Evolutionary conservation across 2,329 filamentous ascomycete genomes (phyloP).

Genomic region (Paecilomyces formosus): DNA sequence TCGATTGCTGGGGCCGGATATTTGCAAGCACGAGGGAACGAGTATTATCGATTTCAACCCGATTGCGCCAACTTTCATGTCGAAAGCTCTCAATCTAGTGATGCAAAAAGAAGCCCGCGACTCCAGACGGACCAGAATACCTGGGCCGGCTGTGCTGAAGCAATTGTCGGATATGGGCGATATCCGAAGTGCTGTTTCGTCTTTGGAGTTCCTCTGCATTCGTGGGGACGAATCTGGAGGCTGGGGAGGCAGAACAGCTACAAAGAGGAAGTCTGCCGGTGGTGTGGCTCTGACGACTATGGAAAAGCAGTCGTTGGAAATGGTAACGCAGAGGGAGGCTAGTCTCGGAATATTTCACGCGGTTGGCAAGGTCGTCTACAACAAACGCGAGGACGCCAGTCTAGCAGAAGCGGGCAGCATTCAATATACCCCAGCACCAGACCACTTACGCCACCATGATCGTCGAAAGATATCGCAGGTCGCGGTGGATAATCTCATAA

Average conservation of each 20-base stretch:
- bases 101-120: slow-evolving; percentile 77
- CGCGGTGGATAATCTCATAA: slow-evolving; percentile 67
- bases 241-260: slow-evolving; percentile 66
- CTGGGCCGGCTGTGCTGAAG: slow-evolving; percentile 71
- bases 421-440: slow-evolving; percentile 50
- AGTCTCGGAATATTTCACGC: slow-evolving; percentile 94
- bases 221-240: slow-evolving; percentile 67
- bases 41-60: slow-evolving; percentile 86
- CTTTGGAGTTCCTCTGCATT: slow-evolving; percentile 85
- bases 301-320: slow-evolving; percentile 70
- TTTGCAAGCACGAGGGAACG: slow-evolving; percentile 72
- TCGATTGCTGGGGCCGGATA: slow-evolving; percentile 76
- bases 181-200: slow-evolving; percentile 83
- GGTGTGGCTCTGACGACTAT: slow-evolving; percentile 55
- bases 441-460: slow-evolving; percentile 50
- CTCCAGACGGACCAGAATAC: slow-evolving; percentile 66
- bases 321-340: slow-evolving; percentile 79
- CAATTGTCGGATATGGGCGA: slow-evolving; percentile 81
- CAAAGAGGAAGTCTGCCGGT: slow-evolving; percentile 52
- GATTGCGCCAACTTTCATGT: slow-evolving; percentile 76
- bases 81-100: slow-evolving; percentile 74
- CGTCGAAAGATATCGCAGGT: slow-evolving; percentile 60
- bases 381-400: slow-evolving; percentile 65
- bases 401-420: slow-evolving; percentile 26
- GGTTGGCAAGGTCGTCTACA: slow-evolving; percentile 92